Evolutionary conservation across 176 grass and related monocot species (phyloP).

Genomic region (Oryza glumipatula): DNA sequence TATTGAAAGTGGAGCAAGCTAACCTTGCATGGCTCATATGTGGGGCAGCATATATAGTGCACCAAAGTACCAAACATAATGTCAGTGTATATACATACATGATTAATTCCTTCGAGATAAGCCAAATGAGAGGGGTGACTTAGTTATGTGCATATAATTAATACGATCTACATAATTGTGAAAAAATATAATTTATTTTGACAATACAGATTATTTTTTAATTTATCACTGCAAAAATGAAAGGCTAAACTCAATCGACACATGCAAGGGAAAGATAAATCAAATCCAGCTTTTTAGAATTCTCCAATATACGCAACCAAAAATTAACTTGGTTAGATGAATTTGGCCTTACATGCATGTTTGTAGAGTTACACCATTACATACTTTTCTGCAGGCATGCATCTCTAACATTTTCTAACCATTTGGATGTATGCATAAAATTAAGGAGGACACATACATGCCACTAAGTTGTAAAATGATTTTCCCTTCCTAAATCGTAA

Average conservation of each 20-base stretch:
- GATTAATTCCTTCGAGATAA: not conserved
- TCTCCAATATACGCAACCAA: too few species aligned
- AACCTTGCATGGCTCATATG: slow-evolving; percentile 19
- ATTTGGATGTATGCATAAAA: not conserved
- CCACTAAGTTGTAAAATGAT: too few species aligned
- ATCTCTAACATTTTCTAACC: not conserved
- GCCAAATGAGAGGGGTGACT: slow-evolving; percentile 35
- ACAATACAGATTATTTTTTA: not conserved
- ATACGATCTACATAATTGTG: too few species aligned
- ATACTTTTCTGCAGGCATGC: not conserved
- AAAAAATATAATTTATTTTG: not conserved
- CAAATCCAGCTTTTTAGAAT: too few species aligned
- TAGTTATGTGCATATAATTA: slow-evolving; percentile 34
- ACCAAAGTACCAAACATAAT: slow-evolving; percentile 14
- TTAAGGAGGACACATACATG: too few species aligned
- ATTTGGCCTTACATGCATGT: too few species aligned
- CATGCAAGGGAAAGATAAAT: too few species aligned
- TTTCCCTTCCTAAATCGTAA: too few species aligned
- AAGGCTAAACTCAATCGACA: too few species aligned
- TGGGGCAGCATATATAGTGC: not conserved
- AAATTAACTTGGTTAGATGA: too few species aligned
- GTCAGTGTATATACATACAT: slow-evolving; percentile 8
- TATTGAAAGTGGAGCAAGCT: slow-evolving; percentile 13
- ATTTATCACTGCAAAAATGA: too few species aligned
- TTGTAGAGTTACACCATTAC: too few species aligned